These are phyloP conservation scores for Heterobasidion annosum DNA, from an alignment of 1,284 basidiomycete genomes.

Conservation along the genomic window DNA sequence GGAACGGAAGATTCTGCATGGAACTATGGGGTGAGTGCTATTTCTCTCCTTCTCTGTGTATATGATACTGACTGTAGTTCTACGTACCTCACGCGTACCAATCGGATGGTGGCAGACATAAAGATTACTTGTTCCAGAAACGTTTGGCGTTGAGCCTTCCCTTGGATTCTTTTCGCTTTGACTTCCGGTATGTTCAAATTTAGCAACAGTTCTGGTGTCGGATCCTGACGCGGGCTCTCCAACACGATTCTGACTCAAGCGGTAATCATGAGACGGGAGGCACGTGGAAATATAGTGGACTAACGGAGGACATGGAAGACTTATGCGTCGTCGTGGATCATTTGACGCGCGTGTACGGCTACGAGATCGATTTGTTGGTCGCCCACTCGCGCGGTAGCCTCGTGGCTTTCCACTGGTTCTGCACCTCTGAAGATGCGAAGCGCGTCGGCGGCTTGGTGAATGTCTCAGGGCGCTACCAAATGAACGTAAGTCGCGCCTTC, in stretches of 20 bases:
- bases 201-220: not conserved
- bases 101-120: constrained; percentile 42
- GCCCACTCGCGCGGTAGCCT: constrained; percentile 70
- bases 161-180: constrained; percentile 76
- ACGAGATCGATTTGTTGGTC: constrained; percentile 56
- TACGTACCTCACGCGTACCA: not conserved
- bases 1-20: constrained; percentile 56
- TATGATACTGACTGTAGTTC: not conserved
- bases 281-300: constrained; percentile 45
- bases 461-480: constrained; percentile 64
- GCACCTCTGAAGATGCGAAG: constrained; percentile 45
- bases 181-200: constrained; percentile 52
- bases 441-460: constrained; percentile 54
- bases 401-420: constrained; percentile 58
- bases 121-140: constrained; percentile 77
- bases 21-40: constrained; percentile 56
- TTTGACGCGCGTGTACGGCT: constrained; percentile 48
- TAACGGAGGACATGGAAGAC: constrained; percentile 56
- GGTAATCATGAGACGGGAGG: constrained; percentile 71
- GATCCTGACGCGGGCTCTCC: too few relatives aligned
- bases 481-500: constrained; percentile 42
- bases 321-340: constrained; percentile 54
- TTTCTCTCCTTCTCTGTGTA: not conserved
- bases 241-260: constrained; percentile 24
- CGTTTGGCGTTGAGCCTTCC: constrained; percentile 60